Conservation (phyloP, 768 basidiomycete genomes). For the Ramaria sp. region DNA sequence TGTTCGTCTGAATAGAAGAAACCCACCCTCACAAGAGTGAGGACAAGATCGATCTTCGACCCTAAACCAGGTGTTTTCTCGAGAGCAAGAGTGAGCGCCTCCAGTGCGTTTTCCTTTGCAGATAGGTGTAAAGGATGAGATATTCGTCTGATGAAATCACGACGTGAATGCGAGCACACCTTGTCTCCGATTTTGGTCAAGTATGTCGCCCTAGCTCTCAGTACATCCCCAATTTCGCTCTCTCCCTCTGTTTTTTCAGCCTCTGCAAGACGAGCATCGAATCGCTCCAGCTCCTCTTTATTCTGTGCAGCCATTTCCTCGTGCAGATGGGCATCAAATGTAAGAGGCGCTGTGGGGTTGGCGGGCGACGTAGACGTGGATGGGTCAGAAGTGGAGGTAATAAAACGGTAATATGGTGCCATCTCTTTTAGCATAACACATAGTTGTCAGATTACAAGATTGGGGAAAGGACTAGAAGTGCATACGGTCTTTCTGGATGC, state of each 20-base stretch:
- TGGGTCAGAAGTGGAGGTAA: conserved; percentile 18
- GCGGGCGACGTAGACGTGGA: conserved; percentile 9
- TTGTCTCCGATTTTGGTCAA: conserved; percentile 84
- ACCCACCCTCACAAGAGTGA: conserved; percentile 81
- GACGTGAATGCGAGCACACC: conserved; percentile 18
- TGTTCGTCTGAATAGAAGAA: conserved; percentile 79
- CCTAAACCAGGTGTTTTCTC: conserved; percentile 91
- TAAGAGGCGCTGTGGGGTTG: conserved; percentile 36
- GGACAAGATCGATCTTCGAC: conserved; percentile 84
- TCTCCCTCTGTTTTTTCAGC: conserved; percentile 90
- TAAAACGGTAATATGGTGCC: conserved; percentile 67
- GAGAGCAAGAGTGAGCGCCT: conserved; percentile 73
- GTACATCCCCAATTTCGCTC: conserved; percentile 81
- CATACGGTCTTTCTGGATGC: conserved; percentile 73
- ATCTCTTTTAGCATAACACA: conserved; percentile 46
- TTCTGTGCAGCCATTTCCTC: conserved; percentile 59
- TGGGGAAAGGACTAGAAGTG: conserved; percentile 13
- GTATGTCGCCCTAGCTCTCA: conserved; percentile 77
- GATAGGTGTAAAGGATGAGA: neutral
- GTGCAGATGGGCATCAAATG: conserved; percentile 42
- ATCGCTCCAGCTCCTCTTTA: conserved; percentile 51
- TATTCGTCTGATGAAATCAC: neutral
- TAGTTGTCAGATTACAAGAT: neutral
- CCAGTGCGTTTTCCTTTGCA: conserved; percentile 63
- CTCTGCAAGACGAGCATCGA: conserved; percentile 73